Percentiles rank a stretch among this genome's conserved stretches.
These are phyloP conservation scores for Raphanus raphanistrum DNA, from an alignment of 345 rosid species.

Conservation along the genomic window DNA sequence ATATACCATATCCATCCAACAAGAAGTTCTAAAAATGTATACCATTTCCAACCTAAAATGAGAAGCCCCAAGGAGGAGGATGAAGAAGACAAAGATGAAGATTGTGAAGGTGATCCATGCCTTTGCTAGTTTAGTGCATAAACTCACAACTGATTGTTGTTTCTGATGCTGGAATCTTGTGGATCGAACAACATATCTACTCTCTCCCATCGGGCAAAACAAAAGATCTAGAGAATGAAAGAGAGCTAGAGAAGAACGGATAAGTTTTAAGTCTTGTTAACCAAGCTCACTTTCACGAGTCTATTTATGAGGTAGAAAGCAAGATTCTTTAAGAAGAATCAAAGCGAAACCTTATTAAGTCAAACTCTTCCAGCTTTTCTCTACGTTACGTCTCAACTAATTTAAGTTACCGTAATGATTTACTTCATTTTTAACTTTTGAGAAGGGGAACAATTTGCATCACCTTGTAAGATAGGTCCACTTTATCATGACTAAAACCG, in stretches of 20 bases:
- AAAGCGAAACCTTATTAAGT: constrained; percentile 11
- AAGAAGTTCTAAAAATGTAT: neutral
- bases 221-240: constrained; percentile 11
- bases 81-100: constrained; percentile 1
- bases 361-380: constrained; percentile 6
- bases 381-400: constrained; percentile 21
- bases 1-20: neutral
- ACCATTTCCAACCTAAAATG: neutral
- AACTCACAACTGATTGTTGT: neutral
- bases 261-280: neutral
- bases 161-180: constrained; percentile 9
- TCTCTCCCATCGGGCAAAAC: constrained; percentile 25
- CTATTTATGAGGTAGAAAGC: neutral
- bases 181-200: constrained; percentile 7
- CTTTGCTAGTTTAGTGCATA: constrained; percentile 7
- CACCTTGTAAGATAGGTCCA: neutral
- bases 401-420: neutral
- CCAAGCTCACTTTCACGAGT: neutral
- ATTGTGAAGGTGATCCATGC: neutral
- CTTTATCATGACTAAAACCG: neutral
- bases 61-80: neutral
- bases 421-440: neutral
- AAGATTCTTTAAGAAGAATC: constrained; percentile 18
- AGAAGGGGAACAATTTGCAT: neutral
- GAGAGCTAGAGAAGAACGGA: neutral